A percentile compares a stretch with the other conserved stretches of the same genome.
phyloP scores from a whole-genome alignment of 148 eudicot genomes.

The Silene latifolia region DNA sequence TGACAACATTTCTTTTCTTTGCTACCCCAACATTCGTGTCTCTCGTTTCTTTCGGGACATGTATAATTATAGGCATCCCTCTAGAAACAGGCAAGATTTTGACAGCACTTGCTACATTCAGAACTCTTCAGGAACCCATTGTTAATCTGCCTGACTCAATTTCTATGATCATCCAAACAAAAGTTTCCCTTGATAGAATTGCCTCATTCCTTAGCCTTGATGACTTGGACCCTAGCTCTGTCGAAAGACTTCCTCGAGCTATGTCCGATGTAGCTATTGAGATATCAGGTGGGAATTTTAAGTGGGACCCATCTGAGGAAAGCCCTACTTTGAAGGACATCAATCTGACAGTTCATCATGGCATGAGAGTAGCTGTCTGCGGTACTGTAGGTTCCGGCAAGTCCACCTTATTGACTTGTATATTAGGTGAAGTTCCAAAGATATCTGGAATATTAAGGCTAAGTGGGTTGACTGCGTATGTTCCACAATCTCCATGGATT shows the following conservation, averaged over 20 bases:
- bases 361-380: conserved; percentile 37
- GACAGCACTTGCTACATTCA: conserved; percentile 45
- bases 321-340: conserved; percentile 34
- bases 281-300: conserved; percentile 37
- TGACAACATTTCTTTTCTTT: conserved; percentile 38
- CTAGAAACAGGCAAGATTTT: conserved; percentile 48
- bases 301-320: conserved; percentile 34
- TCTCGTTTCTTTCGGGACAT: conserved; percentile 35
- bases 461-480: conserved; percentile 46
- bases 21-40: conserved; percentile 41
- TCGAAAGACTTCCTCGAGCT: conserved; percentile 34
- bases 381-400: conserved; percentile 52
- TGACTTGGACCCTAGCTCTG: conserved; percentile 30
- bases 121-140: conserved; percentile 48
- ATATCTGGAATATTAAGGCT: conserved; percentile 33
- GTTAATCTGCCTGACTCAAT: conserved; percentile 44
- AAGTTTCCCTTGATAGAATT: conserved; percentile 49
- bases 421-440: conserved; percentile 47
- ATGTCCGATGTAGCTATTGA: conserved; percentile 37
- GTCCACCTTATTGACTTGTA: conserved; percentile 45
- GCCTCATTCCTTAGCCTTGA: conserved; percentile 40
- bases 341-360: conserved; percentile 33
- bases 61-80: conserved; percentile 38
- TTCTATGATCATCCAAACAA: conserved; percentile 39
- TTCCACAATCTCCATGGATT: conserved; percentile 46